Percentiles rank a stretch among this genome's conserved stretches.
Conservation (phyloP, 495 filamentous ascomycete species). For the Bryoglossum gracile region DNA sequence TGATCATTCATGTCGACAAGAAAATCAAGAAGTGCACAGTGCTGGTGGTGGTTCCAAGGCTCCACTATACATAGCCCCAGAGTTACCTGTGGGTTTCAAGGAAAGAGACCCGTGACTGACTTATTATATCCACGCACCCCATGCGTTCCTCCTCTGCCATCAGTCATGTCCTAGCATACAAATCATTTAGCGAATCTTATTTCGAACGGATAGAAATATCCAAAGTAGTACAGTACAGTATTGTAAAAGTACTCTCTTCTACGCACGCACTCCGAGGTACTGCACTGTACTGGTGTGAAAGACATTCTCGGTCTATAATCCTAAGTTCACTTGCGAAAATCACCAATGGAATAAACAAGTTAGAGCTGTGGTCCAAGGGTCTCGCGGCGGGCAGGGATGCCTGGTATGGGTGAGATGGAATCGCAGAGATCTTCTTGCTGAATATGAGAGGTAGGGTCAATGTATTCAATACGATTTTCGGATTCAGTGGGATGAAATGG, state of each 20-base stretch:
- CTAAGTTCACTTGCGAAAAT: constrained; percentile 3
- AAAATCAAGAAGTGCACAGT: background rate
- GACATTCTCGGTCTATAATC: background rate
- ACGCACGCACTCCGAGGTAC: too few relatives aligned
- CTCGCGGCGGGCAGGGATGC: background rate
- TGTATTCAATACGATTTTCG: constrained; percentile 25
- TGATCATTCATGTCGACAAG: background rate
- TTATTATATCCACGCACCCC: constrained; percentile 4
- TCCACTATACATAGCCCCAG: constrained; percentile 6
- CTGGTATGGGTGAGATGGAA: background rate
- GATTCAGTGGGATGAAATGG: constrained; percentile 24
- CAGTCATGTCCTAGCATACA: background rate
- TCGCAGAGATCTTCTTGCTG: background rate
- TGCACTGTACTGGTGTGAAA: too few relatives aligned
- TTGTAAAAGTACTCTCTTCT: too few relatives aligned
- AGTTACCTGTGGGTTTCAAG: too few relatives aligned
- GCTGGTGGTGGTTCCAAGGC: background rate
- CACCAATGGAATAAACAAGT: constrained; percentile 10
- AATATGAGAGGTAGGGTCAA: constrained; percentile 24
- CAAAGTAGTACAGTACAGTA: too few relatives aligned
- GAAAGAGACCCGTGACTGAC: too few relatives aligned
- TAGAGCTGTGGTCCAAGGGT: constrained; percentile 6
- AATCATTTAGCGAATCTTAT: constrained; percentile 1
- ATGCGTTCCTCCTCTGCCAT: constrained; percentile 1
- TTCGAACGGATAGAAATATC: constrained; percentile 10